These are phyloP conservation scores for Beauveria medogensis DNA, from an alignment of 2,329 filamentous ascomycete species.

Conservation along the genomic window DNA sequence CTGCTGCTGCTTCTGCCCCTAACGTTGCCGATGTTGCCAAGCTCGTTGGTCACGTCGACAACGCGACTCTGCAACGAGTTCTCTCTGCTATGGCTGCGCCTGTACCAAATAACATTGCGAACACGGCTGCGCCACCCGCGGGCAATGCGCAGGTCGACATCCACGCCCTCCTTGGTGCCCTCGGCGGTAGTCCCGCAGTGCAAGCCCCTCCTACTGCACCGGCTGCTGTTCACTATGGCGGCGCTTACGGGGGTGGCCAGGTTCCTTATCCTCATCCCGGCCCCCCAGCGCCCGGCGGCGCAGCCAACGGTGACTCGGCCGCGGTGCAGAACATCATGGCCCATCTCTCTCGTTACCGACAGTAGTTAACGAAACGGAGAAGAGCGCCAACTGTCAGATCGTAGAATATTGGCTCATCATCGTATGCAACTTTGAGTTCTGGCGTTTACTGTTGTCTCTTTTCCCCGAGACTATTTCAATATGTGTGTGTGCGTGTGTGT, in stretches of 20 bases:
- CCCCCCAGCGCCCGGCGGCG: background rate
- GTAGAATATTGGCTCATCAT: background rate
- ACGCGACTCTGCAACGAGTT: conserved; percentile 61
- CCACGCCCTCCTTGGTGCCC: conserved; percentile 36
- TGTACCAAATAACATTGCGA: background rate
- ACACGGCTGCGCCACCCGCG: conserved; percentile 17
- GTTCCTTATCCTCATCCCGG: conserved; percentile 14
- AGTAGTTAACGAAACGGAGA: conserved; percentile 26
- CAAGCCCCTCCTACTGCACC: conserved; percentile 16
- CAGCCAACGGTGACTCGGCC: conserved; percentile 28
- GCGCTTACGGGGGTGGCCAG: conserved; percentile 24
- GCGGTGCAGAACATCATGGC: conserved; percentile 68
- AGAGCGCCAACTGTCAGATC: background rate
- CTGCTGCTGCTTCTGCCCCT: conserved; percentile 21
- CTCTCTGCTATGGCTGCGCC: conserved; percentile 47
- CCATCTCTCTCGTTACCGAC: conserved; percentile 57
- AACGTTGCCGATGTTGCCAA: conserved; percentile 48
- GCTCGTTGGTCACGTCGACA: conserved; percentile 61
- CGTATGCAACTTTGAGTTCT: background rate
- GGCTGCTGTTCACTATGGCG: conserved; percentile 21
- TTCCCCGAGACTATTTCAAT: background rate
- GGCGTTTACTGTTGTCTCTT: background rate
- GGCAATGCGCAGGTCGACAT: conserved; percentile 31
- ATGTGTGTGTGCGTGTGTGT: background rate
- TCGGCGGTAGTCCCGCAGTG: conserved; percentile 22